Evolutionary conservation across 768 basidiomycete species (phyloP), one percentile per base, ranked within the genome.

Genomic region (Mycena leptocephala): DNA sequence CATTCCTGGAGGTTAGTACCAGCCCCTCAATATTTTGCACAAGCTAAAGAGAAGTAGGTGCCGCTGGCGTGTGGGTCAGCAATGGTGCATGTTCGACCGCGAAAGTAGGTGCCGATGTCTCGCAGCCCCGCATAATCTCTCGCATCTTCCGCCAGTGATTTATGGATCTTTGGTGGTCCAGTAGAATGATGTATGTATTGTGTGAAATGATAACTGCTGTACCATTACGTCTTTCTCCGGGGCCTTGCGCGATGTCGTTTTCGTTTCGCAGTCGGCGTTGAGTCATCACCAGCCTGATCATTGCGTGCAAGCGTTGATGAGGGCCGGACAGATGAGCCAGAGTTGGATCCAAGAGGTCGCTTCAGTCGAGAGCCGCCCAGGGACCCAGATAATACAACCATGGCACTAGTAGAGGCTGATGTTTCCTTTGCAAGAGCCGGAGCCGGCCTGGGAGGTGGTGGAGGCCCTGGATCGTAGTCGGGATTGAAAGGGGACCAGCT

Each of bases 381-480:
- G 9, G 64, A 10, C 28, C 53, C 22, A 43, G 70, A 33, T n/a
- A 59, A 62, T 37, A 43, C 22, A 39, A 41, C 37, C 32, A 28
- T 18, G 58, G 35, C n/a, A 58, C 41, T 26, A 3, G 51, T 13
- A 66, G 39, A 58, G 26, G 28, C 30, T 11, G 61, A 58, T 14
- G 70, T 32, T 46, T 56, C 55, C 37, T 26, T 22, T 30, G 51
- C 8, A 51, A 43, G 26, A 8, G 9, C 53, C 22, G 41, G 30
- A 39, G 30, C 33, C n/a, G 14, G 64, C 56, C 10, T 51, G 13
- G 90, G 90, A 28, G 90, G 90, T 1, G 93, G 92, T 0, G 88
- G 91, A 10, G 93, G 93, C 1, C 94, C 94, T 41, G 94, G 92
- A 82, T 95, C 93, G 81, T 95, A 95, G 62, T 87, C 81, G 2